phyloP scores from a whole-genome alignment of 208 protist species.

The Crithidia acanthocephali region DNA sequence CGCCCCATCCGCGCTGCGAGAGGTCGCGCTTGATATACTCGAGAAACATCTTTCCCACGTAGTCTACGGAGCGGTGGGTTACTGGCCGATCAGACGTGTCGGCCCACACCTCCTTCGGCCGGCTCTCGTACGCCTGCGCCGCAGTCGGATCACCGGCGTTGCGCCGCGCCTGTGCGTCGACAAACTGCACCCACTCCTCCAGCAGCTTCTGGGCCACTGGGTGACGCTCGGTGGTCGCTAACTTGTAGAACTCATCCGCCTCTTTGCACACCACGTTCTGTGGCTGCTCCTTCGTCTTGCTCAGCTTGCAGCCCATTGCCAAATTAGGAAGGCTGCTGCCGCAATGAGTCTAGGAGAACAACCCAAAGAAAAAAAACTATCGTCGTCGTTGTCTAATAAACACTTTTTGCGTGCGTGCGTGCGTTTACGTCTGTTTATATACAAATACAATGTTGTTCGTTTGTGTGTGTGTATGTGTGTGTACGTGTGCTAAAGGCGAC shows the following conservation, averaged over 20 bases:
- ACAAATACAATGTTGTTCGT: too few relatives aligned
- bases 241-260: conserved; percentile 53
- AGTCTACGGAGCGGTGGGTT: conserved; percentile 76
- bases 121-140: conserved; percentile 29
- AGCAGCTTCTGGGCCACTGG: conserved; percentile 70
- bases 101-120: conserved; percentile 74
- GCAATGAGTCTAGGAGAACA: neutral
- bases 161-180: conserved; percentile 46
- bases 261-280: conserved; percentile 19
- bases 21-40: conserved; percentile 79
- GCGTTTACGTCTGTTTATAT: neutral
- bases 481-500: too few relatives aligned
- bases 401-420: too few relatives aligned
- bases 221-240: conserved; percentile 53
- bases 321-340: neutral
- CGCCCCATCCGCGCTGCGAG: conserved; percentile 68
- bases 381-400: neutral
- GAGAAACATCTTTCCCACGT: conserved; percentile 87
- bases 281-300: conserved; percentile 50
- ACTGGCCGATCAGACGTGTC: conserved; percentile 48
- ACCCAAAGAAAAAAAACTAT: neutral
- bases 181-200: conserved; percentile 78
- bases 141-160: conserved; percentile 35
- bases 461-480: too few relatives aligned
- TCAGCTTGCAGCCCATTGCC: conserved; percentile 70